phyloP scores from a whole-genome alignment of 805 yeast species.

The Saturnispora halmiae region DNA sequence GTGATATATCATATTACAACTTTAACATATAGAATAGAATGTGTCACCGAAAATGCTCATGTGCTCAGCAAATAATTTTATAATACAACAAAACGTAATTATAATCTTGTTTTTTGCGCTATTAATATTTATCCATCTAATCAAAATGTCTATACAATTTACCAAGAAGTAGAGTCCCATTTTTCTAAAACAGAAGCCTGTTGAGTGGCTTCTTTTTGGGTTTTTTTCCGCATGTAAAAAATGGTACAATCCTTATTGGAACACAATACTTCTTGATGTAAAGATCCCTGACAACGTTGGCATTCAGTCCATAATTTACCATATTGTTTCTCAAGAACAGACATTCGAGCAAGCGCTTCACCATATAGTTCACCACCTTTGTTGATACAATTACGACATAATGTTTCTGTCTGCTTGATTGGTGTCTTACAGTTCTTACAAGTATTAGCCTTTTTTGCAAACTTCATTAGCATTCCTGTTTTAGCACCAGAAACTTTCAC shows the following conservation, averaged over 20 bases:
- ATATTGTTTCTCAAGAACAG: slow-evolving; percentile 71
- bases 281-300: slow-evolving; percentile 92
- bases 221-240: slow-evolving; percentile 89
- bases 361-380: slow-evolving; percentile 73
- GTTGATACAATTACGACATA: slow-evolving; percentile 70
- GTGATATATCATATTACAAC: background rate
- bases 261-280: slow-evolving; percentile 93
- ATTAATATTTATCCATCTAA: no score
- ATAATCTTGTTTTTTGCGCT: no score
- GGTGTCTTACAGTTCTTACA: slow-evolving; percentile 89
- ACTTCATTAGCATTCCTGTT: slow-evolving; percentile 77
- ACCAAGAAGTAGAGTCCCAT: slow-evolving; percentile 59
- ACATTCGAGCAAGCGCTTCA: slow-evolving; percentile 71
- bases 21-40: no score
- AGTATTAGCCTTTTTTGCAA: slow-evolving; percentile 79
- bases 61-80: slow-evolving; percentile 4
- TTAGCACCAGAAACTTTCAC: slow-evolving; percentile 66
- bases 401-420: slow-evolving; percentile 38
- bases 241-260: slow-evolving; percentile 96
- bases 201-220: slow-evolving; percentile 58
- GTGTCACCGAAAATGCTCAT: no score
- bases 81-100: background rate
- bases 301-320: slow-evolving; percentile 96
- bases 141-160: background rate
- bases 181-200: slow-evolving; percentile 51